Evolutionary conservation across 2,329 filamentous ascomycete genomes (phyloP).

Genomic region (Knoxdaviesia capensis): DNA sequence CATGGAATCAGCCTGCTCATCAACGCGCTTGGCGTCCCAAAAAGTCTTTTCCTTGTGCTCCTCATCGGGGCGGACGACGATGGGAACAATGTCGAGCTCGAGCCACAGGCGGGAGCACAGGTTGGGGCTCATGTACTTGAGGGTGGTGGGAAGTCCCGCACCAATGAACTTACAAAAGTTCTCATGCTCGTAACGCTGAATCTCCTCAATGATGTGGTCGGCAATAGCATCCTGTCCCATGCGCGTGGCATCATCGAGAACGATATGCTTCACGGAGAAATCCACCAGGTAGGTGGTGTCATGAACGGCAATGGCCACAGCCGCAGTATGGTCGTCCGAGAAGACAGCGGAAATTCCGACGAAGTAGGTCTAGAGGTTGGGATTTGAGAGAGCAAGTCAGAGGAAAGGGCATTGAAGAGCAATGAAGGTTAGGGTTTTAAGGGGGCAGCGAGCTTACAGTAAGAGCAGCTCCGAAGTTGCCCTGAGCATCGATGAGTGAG

Average conservation of each 20-base stretch:
- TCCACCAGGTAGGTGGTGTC: constrained; percentile 59
- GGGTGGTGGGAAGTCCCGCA: constrained; percentile 41
- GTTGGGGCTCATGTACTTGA: constrained; percentile 39
- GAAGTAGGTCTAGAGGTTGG: constrained; percentile 29
- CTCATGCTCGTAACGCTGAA: constrained; percentile 38
- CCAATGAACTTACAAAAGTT: constrained; percentile 60
- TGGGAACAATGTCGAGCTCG: constrained; percentile 55
- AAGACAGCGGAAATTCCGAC: constrained; percentile 39
- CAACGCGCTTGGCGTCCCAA: constrained; percentile 39
- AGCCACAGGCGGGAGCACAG: constrained; percentile 56
- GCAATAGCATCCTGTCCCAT: constrained; percentile 27
- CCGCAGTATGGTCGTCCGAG: constrained; percentile 27
- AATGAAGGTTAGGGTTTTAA: background rate
- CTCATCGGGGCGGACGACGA: constrained; percentile 35
- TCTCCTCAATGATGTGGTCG: constrained; percentile 35
- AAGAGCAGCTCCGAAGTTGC: constrained; percentile 22
- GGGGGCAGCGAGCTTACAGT: constrained; percentile 15
- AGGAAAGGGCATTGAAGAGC: too few relatives aligned
- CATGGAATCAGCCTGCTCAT: constrained; percentile 69
- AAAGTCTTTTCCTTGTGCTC: constrained; percentile 20
- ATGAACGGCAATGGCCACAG: constrained; percentile 48
- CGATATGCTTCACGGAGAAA: constrained; percentile 42
- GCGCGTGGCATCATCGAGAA: constrained; percentile 18
- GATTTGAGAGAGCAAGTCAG: background rate
- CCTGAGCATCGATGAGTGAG: constrained; percentile 19